Conservation (phyloP, 805 yeast genomes). For the Wickerhamiella alocasiicola region DNA sequence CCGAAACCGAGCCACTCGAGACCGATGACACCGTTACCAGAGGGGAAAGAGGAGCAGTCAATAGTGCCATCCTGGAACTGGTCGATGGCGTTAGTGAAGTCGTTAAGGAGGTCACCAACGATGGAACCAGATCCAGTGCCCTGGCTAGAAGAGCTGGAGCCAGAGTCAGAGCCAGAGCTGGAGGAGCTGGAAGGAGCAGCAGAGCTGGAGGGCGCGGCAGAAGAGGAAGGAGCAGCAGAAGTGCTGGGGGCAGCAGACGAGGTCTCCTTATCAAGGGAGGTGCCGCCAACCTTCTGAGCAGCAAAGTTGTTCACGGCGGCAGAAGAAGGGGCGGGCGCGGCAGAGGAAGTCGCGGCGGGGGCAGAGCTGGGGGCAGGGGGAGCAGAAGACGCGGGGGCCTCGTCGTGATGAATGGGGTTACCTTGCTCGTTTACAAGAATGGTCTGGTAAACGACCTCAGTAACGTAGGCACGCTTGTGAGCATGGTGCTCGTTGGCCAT, state of each 20-base stretch:
- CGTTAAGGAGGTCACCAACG: no score
- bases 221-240: constrained; percentile 22
- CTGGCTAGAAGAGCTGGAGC: no score
- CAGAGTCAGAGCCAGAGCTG: constrained; percentile 21
- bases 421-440: constrained; percentile 32
- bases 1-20: constrained; percentile 63
- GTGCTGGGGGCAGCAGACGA: constrained; percentile 23
- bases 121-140: no score
- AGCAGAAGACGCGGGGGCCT: constrained; percentile 24
- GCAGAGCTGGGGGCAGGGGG: constrained; percentile 20
- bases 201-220: constrained; percentile 25
- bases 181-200: constrained; percentile 26
- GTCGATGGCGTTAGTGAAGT: constrained; percentile 44
- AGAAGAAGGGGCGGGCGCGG: constrained; percentile 18
- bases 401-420: constrained; percentile 26
- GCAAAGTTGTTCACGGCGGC: background rate
- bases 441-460: constrained; percentile 37
- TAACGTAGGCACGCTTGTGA: constrained; percentile 37
- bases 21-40: constrained; percentile 73
- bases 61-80: constrained; percentile 62
- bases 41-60: constrained; percentile 58
- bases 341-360: constrained; percentile 11
- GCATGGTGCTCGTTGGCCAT: constrained; percentile 38
- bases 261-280: constrained; percentile 16
- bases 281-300: constrained; percentile 15